Evolutionary conservation across 2,329 filamentous ascomycete species (phyloP).

Genomic region (Fonsecaea pedrosoi): DNA sequence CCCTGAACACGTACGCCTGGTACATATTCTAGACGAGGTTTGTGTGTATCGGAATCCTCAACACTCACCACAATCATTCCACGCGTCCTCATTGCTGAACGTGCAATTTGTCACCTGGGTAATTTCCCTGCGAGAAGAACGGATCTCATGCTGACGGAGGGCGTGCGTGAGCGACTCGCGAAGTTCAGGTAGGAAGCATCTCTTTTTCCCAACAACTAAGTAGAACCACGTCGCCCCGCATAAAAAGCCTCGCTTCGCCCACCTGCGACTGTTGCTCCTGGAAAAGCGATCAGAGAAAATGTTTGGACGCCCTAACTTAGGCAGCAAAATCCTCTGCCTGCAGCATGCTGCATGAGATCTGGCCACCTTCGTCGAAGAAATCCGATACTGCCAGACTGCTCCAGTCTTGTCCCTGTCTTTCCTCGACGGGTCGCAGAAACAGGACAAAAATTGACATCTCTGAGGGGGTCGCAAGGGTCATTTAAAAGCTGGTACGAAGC

Average conservation of each 20-base stretch:
- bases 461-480: conserved; percentile 17
- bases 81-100: not conserved
- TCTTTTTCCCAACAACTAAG: not conserved
- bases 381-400: not conserved
- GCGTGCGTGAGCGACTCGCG: not conserved
- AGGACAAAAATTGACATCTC: conserved; percentile 5
- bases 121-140: not conserved
- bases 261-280: conserved; percentile 11
- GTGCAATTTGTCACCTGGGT: conserved; percentile 4
- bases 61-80: not conserved
- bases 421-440: conserved; percentile 8
- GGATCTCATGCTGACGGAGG: not conserved
- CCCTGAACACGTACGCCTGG: not conserved
- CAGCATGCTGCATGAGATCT: conserved; percentile 30
- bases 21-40: not conserved
- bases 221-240: conserved; percentile 32
- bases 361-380: conserved; percentile 11
- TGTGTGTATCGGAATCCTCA: not conserved
- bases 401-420: not conserved
- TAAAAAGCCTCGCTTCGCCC: conserved; percentile 30
- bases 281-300: conserved; percentile 6
- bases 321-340: conserved; percentile 30
- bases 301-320: conserved; percentile 27
- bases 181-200: conserved; percentile 11
- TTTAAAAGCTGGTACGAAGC: conserved; percentile 29